Percentiles rank a stretch among this genome's conserved stretches.
These are phyloP conservation scores for Graphilbum ipis-grandicollis DNA, from an alignment of 2,329 filamentous ascomycete genomes.

Conservation along the genomic window DNA sequence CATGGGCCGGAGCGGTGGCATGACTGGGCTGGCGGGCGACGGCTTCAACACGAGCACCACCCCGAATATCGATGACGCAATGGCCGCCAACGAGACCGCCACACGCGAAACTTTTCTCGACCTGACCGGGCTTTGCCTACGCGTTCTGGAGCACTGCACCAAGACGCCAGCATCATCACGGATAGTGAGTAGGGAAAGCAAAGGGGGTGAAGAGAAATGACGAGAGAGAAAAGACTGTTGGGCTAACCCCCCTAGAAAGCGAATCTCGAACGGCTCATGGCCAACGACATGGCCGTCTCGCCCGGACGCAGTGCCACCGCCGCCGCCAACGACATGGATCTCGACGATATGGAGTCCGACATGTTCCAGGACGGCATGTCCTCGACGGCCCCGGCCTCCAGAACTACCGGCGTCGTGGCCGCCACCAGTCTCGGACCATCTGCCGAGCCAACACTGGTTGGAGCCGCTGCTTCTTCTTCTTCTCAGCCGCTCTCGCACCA, in stretches of 20 bases:
- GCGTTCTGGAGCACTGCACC: constrained; percentile 31
- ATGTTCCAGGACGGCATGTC: background rate
- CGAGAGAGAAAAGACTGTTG: no score
- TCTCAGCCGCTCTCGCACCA: no score
- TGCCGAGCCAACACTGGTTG: no score
- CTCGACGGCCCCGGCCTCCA: background rate
- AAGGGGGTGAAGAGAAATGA: no score
- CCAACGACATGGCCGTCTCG: constrained; percentile 20
- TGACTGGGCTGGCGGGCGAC: background rate
- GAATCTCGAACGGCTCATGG: constrained; percentile 34
- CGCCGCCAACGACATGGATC: constrained; percentile 7
- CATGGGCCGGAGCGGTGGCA: constrained; percentile 13
- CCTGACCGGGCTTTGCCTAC: constrained; percentile 30
- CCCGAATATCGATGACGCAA: no score
- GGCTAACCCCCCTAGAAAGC: constrained; percentile 14
- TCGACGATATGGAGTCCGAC: constrained; percentile 6
- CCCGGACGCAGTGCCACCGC: background rate
- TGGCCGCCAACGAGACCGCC: no score
- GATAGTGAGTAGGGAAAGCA: constrained; percentile 28
- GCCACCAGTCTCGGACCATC: background rate
- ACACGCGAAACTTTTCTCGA: constrained; percentile 28
- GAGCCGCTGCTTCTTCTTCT: no score
- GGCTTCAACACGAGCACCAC: constrained; percentile 18
- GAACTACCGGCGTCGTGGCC: constrained; percentile 8
- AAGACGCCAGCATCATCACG: constrained; percentile 31